Percentiles rank a stretch among this genome's conserved stretches.
Conservation (phyloP, 1,284 basidiomycete species). For the Coriolopsis trogii region DNA sequence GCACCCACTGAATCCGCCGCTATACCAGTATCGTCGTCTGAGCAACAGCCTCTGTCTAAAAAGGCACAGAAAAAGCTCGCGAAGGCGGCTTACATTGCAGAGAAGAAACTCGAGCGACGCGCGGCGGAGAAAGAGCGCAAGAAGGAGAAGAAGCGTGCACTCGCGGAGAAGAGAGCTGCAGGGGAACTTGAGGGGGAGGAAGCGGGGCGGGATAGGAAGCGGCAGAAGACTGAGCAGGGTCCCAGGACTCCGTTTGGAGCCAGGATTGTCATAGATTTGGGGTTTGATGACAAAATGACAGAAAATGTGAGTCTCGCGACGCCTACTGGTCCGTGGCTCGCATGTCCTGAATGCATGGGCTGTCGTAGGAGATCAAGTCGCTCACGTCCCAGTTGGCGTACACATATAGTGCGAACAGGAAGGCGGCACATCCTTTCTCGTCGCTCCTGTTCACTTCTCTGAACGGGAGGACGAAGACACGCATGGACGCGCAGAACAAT, state of each 20-base stretch:
- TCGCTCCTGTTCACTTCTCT: conserved; percentile 81
- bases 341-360: not conserved
- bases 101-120: conserved; percentile 75
- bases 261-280: conserved; percentile 86
- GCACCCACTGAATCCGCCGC: not conserved
- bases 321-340: not conserved
- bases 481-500: conserved; percentile 72
- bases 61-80: conserved; percentile 80
- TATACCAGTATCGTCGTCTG: not conserved
- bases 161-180: conserved; percentile 55
- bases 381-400: conserved; percentile 88
- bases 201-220: conserved; percentile 47
- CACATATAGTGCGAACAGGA: conserved; percentile 86
- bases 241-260: conserved; percentile 63
- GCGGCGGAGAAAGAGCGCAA: conserved; percentile 73
- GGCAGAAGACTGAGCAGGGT: conserved; percentile 36
- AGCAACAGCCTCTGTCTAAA: conserved; percentile 61
- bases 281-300: conserved; percentile 94
- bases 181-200: conserved; percentile 52
- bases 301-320: conserved; percentile 74
- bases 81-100: conserved; percentile 66
- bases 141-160: conserved; percentile 64
- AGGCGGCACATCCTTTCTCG: conserved; percentile 70
- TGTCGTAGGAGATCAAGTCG: conserved; percentile 82
- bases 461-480: conserved; percentile 65